Percentiles rank a stretch among this genome's conserved stretches.
Evolutionary conservation across 2,329 filamentous ascomycete species (phyloP).

Genomic region (Bipolaris sorokiniana): DNA sequence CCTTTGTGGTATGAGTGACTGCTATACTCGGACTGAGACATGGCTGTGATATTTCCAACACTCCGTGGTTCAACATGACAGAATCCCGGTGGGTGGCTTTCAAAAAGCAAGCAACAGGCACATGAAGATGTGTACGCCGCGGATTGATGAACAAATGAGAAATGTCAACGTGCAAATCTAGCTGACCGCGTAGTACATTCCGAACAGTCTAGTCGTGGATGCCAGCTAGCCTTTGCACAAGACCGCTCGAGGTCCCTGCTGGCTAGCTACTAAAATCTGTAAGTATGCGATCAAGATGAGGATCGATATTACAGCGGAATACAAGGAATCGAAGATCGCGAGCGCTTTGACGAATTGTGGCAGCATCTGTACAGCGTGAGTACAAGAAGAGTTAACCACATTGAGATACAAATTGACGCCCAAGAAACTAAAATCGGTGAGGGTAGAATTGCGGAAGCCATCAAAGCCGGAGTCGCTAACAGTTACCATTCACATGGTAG

Average conservation of each 20-base stretch:
- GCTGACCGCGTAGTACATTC: not conserved
- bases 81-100: not conserved
- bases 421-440: not conserved
- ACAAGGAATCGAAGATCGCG: constrained; percentile 5
- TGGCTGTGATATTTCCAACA: not conserved
- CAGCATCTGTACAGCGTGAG: not conserved
- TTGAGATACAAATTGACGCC: not conserved
- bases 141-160: not conserved
- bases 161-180: not conserved
- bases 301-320: not conserved
- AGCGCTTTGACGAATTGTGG: constrained; percentile 3
- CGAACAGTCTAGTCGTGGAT: not conserved
- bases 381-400: not conserved
- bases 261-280: constrained; percentile 9
- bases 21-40: not conserved
- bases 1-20: not conserved
- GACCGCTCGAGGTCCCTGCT: not conserved
- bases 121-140: not conserved
- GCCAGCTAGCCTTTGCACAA: constrained; percentile 1
- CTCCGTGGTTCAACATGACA: not conserved
- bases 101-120: not conserved
- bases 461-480: constrained; percentile 13
- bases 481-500: constrained; percentile 3
- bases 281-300: not conserved
- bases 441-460: constrained; percentile 10